Base-by-base conservation (phyloP, 257 asterid species). In the Solanum neorickii region DNA sequence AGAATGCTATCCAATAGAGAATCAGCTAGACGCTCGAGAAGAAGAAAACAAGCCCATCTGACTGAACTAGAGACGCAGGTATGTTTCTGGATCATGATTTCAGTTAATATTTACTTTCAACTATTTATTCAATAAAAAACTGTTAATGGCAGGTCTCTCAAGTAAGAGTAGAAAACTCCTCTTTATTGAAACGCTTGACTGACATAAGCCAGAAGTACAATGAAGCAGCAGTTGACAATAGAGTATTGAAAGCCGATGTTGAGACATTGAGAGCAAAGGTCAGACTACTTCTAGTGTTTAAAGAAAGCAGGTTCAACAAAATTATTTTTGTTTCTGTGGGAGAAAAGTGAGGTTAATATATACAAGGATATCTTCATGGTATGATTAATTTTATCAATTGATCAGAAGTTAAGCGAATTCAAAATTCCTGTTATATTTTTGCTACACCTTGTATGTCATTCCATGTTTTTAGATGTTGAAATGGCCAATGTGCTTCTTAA, bases 1-100 rank as follows among this genome's bases (percentile, higher is more conserved):
- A 97, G 99, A 92, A 97, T 97, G 99, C 95, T 97, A 88, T 97
- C 99, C 66, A 97, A 97, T 89, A 92, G 99, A 93, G 99, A 97
- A 91, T 97, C 99, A 49, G 99, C 99, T 92, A 93, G 98, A 25
- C 98, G 98, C 88, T 97, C 99, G 76, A 93, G 99, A 90, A 92
- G 98, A 91, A 93, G 99, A 90, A 97, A 97, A 92, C 98, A 97
- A 88, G 98, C 96, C 84, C 97, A 97, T 93, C 89, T 97, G 94
- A 94, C 96, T 60, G 99, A 97, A 87, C 95, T 95, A 12, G 99
- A 96, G 94, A 95, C 97, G 5, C 96, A 94, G 94, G 99, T 90
- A 90, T 60, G 65, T 90, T 41, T 65, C 66, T 83, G 39, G 85
- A 68, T 80, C 68, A 49, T 80, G 69, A 41, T 80, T 87, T 83